These are phyloP conservation scores for Ziziphus jujuba DNA, from an alignment of 306 rosid species.

Conservation along the genomic window DNA sequence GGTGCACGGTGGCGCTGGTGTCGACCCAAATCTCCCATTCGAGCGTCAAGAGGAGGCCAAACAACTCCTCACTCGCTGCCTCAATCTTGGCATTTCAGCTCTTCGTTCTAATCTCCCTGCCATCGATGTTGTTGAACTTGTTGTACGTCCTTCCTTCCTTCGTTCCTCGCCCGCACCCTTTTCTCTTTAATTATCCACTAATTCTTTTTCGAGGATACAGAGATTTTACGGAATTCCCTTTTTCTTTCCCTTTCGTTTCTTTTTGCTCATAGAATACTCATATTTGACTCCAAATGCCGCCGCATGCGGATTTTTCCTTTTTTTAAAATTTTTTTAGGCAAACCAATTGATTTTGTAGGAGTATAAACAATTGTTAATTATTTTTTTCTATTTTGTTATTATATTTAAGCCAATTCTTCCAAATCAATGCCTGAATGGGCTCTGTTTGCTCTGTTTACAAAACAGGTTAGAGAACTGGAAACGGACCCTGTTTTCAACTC, in stretches of 20 bases:
- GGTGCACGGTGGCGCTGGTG: constrained; percentile 99
- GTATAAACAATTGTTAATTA: too few relatives aligned
- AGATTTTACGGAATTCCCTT: too few relatives aligned
- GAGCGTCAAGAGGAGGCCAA: constrained; percentile 85
- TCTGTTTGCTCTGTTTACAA: background rate
- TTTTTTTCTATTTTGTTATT: too few relatives aligned
- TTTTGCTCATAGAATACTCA: too few relatives aligned
- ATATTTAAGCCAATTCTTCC: too few relatives aligned
- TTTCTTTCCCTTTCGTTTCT: background rate
- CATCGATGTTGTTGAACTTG: constrained; percentile 88
- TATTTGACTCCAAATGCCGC: background rate
- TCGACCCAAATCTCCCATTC: constrained; percentile 85
- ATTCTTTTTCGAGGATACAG: background rate
- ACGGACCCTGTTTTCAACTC: constrained; percentile 87
- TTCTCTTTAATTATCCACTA: background rate
- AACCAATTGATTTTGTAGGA: too few relatives aligned
- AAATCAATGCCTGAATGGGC: background rate
- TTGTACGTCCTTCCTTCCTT: constrained; percentile 45
- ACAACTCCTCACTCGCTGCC: constrained; percentile 76
- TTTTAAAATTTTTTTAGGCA: too few relatives aligned
- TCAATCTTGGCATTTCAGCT: constrained; percentile 76
- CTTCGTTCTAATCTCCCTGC: constrained; percentile 72
- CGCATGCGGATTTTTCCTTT: too few relatives aligned
- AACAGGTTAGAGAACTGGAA: constrained; percentile 76
- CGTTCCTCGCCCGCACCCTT: background rate